phyloP scores from a whole-genome alignment of 2,329 filamentous ascomycete species.

The Diaporthe helianthi region DNA sequence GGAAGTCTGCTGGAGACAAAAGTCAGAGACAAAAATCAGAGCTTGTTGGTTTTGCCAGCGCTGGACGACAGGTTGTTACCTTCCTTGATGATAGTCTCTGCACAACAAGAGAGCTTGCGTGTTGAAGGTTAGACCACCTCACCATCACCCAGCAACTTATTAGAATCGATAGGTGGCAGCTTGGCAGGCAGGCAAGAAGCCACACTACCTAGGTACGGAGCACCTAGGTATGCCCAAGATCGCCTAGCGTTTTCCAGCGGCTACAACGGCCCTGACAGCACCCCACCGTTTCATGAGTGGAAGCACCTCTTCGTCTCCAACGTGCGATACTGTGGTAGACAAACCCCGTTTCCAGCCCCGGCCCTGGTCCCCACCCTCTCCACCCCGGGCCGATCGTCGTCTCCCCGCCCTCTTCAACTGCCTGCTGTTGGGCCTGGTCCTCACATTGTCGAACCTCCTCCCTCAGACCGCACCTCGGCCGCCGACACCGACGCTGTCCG shows the following conservation, averaged over 20 bases:
- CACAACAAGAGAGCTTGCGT: constrained; percentile 9
- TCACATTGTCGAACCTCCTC: neutral
- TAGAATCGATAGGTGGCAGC: constrained; percentile 23
- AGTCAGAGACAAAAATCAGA: too few species aligned
- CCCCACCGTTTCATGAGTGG: constrained; percentile 26
- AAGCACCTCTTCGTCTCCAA: constrained; percentile 20
- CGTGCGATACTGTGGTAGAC: constrained; percentile 16
- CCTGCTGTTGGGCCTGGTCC: neutral
- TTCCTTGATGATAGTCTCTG: neutral
- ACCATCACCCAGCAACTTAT: constrained; percentile 9
- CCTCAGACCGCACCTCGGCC: neutral
- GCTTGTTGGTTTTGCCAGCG: neutral
- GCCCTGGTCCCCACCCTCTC: neutral
- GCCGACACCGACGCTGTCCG: constrained; percentile 12
- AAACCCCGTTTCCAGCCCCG: neutral
- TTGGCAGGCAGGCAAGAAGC: constrained; percentile 6
- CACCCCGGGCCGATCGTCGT: constrained; percentile 6
- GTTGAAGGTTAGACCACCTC: neutral
- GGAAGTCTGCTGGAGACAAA: neutral
- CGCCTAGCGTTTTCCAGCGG: constrained; percentile 11
- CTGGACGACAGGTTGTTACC: neutral
- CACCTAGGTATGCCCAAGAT: neutral
- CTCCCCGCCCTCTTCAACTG: neutral
- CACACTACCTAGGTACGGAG: neutral
- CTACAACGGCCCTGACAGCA: neutral